Base-by-base conservation (phyloP, 371 early-diverging fungal genomes). In the Syncephalastrum monosporum region DNA sequence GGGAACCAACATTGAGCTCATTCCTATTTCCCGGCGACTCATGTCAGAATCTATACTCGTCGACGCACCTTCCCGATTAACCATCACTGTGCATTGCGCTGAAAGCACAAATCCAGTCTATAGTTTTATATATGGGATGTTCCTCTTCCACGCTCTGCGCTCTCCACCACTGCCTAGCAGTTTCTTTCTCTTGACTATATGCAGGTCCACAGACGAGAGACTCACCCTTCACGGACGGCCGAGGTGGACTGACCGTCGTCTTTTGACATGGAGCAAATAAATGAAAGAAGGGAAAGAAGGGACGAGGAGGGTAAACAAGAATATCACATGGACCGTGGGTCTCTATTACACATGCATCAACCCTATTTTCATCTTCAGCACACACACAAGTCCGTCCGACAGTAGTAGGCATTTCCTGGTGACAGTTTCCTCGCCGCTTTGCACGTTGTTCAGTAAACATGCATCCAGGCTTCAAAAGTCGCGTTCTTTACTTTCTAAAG, bases 1-100 rank as follows among this genome's bases (percentile, higher is more conserved):
- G 82, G 38, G 60, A 69, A 5, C 51, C 56, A 8, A 71, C 63
- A 66, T 92, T 80, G 51, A 94, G 64, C 59, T 86, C 84, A 57
- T 87, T 86, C 51, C 91, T 87, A 59, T 19, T 45, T 17, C 6
- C n/a, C 29, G 3, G 42, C 3, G 42, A 17, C 2, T 19, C 3
- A 14, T 10, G 38, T 33, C 2, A 33, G 10, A 33, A 33, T 46
- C 7, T 6, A 46, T 2, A 1, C 2, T 2, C 0, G 2, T 21
- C 21, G 21, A 21, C 21, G 1, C 23, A 23, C 13, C 47, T 14
- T 46, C 47, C 3, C 15, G 21, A 21, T 21, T 21, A 21, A 21
- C 21, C 21, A 16, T 14, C 47, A 7, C 15, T 23, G 5, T 6
- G 17, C 7, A 12, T 16, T n/a, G 50, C 10, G 27, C 21, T 21